Evolutionary conservation across 2,329 filamentous ascomycete species (phyloP), one percentile per base, ranked within the genome.

Genomic region (Anisogramma anomala): DNA sequence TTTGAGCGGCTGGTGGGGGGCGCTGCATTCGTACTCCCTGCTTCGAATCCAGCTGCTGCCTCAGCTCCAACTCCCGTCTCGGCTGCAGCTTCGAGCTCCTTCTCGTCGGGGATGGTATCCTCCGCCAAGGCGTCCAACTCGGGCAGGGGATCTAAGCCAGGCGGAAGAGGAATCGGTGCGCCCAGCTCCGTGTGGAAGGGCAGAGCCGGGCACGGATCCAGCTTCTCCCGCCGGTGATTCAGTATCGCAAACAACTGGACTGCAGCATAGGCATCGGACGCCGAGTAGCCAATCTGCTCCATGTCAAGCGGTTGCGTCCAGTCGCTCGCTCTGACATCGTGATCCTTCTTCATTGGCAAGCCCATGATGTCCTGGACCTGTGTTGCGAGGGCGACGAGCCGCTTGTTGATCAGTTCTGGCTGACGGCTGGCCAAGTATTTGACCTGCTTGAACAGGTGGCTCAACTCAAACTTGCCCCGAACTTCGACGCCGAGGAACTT

Each of bases 181-280:
- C 78, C 68, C 4, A 79, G 64, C 54, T 93, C 87, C 3, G 74
- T 78, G 50, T 77, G 71, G 13, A 71, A 68, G 1, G 87, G 86
- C 6, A 74, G 66, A 3, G 83, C 82, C 4, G 88, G 88, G 2
- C 64, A 70, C 1, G 86, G 86, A 10, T 74, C 60, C 46, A 94
- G 65, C 6, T 66, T 63, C 50, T 74, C 67, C 13, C 88, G 71
- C 52, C 82, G 74, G 36, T 72, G 62, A 43, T 95, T 80, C 33
- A 94, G 64, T 1, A 72, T 69, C 45, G 84, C 67, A 53, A 77
- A 94, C 1, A 95, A 64, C 42, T 84, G 80, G 9, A 82, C 61
- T 32, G 79, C 75, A 45, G 83, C 86, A 55, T 94, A 95, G 0
- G 85, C 82, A 57, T 94, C 86, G 1, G 84, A 79, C 10, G 85